These are phyloP conservation scores for Mimosa pudica DNA, from an alignment of 306 rosid genomes.

Conservation along the genomic window DNA sequence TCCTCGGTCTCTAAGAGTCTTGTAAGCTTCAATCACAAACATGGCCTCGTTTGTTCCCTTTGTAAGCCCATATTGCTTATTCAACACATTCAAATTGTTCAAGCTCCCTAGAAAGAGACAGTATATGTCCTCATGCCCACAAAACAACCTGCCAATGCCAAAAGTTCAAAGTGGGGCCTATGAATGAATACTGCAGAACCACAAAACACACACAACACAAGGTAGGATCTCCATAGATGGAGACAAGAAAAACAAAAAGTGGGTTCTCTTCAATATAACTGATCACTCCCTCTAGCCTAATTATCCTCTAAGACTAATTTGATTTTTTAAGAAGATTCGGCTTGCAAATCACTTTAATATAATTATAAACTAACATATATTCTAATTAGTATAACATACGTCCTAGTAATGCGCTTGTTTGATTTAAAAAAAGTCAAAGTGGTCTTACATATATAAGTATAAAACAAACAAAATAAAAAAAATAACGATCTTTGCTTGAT, in stretches of 20 bases:
- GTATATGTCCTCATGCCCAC: slow-evolving; percentile 86
- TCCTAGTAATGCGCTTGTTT: too few relatives aligned
- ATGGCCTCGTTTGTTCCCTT: slow-evolving; percentile 77
- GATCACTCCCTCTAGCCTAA: too few relatives aligned
- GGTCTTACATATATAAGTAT: too few relatives aligned
- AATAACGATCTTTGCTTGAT: neutral
- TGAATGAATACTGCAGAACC: neutral
- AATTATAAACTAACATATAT: too few relatives aligned
- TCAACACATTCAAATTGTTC: slow-evolving; percentile 65
- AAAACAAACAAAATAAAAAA: neutral
- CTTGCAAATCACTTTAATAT: too few relatives aligned
- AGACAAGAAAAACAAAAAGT: neutral
- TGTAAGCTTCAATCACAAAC: slow-evolving; percentile 89
- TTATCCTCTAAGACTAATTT: too few relatives aligned
- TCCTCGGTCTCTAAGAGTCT: slow-evolving; percentile 88
- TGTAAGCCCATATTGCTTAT: slow-evolving; percentile 77
- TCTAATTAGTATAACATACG: too few relatives aligned
- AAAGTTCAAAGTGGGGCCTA: neutral
- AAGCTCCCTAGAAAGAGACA: slow-evolving; percentile 85
- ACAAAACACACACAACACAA: neutral
- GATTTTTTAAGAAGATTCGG: too few relatives aligned
- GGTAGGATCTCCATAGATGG: neutral
- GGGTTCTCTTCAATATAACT: neutral
- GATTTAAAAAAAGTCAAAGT: too few relatives aligned
- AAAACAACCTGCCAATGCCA: slow-evolving; percentile 60